A percentile compares a stretch with the other conserved stretches of the same genome.
Conservation (phyloP, 2,329 filamentous ascomycete species). For the Stachybotrys chartarum region DNA sequence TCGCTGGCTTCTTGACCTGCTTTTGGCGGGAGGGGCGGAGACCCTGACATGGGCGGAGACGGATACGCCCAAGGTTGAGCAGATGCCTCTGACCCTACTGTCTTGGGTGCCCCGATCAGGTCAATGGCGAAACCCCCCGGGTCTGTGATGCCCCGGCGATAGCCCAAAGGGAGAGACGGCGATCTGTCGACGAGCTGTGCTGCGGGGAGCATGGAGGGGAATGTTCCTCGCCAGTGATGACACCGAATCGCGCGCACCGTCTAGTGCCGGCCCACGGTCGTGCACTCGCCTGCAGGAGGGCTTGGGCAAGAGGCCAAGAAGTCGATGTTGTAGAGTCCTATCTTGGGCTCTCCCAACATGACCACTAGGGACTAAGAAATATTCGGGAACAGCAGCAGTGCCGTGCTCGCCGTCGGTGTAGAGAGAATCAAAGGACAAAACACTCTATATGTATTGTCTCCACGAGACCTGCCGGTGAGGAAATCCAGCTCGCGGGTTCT, state of each 20-base stretch:
- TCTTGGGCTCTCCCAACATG: background rate
- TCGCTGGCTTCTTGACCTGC: slow-evolving; percentile 49
- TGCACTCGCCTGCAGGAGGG: background rate
- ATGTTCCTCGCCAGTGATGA: slow-evolving; percentile 6
- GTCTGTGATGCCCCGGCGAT: slow-evolving; percentile 50
- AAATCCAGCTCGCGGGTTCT: background rate
- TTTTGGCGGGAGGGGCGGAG: slow-evolving; percentile 54
- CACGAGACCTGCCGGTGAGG: background rate
- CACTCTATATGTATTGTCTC: background rate
- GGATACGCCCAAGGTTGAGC: slow-evolving; percentile 56
- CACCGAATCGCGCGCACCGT: background rate
- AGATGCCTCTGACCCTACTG: slow-evolving; percentile 42
- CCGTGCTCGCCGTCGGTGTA: background rate
- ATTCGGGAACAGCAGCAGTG: background rate
- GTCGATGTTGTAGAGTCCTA: background rate
- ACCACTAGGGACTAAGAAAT: background rate
- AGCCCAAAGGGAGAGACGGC: slow-evolving; percentile 43
- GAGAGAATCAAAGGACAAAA: background rate
- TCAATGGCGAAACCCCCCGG: slow-evolving; percentile 47
- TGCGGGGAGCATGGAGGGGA: slow-evolving; percentile 47
- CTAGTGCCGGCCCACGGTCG: background rate
- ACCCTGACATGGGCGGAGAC: slow-evolving; percentile 69
- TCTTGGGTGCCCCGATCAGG: slow-evolving; percentile 38
- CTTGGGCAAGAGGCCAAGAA: background rate
- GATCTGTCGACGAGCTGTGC: slow-evolving; percentile 34